Base-by-base conservation (phyloP, 73 alveolate genomes). In the Paramecium bursaria region DNA sequence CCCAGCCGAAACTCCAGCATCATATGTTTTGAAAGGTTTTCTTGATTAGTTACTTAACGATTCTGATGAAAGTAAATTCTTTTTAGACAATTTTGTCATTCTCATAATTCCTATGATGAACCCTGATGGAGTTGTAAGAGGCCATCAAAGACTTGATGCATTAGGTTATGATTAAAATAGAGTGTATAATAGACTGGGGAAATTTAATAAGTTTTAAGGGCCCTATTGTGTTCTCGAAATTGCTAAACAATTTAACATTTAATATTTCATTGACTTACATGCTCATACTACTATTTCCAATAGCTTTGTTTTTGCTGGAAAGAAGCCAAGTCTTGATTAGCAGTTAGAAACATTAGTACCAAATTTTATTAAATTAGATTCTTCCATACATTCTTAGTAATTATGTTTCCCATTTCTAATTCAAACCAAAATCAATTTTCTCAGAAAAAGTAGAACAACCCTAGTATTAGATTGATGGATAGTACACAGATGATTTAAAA, bases 41-140 rank as follows among this genome's bases (percentile, higher is more conserved):
- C 74, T 88, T 3, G 86, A 88, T 39, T 90, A 79, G 48, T 46
- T 90, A 39, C 75, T 88, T 26, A 87, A 91, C 0, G 88, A 88
- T 10, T 60, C 85, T 46, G 74, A 79, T 27, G 74, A 77, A 61
- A 95, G 93, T 17, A 75, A 86, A 49, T 85, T 75, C 23, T 60
- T 91, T 17, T 61, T 93, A 35, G 88, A 88, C 50, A 91, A 91
- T 61, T 90, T 91, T 73, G 94, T 92, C 21, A 87, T 95, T 79
- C 90, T 92, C 82, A 90, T 95, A 31, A 95, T 94, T 0, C 98
- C 97, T 0, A 94, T 95, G 98, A 86, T 94, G 74, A 95, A 94
- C 76, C 97, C 96, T 0, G 99, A 95, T 73, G 97, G 98, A 11
- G 98, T 95, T n/a, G 82, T 92, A 33, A 91, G 90, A 17, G 98